Evolutionary conservation across 208 protist genomes (phyloP).

Genomic region (Acanthamoeba quina): DNA sequence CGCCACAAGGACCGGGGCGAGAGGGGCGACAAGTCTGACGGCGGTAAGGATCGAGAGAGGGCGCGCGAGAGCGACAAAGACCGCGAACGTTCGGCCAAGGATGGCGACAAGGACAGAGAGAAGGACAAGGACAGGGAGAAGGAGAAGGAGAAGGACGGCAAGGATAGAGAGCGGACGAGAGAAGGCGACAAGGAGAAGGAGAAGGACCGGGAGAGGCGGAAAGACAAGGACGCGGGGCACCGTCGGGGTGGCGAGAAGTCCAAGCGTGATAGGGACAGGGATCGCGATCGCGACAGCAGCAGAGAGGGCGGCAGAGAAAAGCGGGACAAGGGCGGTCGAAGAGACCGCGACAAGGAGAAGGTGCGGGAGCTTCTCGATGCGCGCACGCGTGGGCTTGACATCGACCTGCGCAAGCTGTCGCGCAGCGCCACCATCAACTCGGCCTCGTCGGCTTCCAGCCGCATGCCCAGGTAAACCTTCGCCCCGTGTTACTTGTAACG

Average conservation of each 20-base stretch:
- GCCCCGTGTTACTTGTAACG: background rate
- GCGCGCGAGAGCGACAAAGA: background rate
- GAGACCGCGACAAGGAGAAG: background rate
- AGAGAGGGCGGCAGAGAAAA: background rate
- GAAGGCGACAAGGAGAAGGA: background rate
- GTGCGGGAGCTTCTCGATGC: background rate
- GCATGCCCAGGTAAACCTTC: background rate
- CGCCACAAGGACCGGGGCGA: background rate
- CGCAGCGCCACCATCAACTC: conserved; percentile 3
- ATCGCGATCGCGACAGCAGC: background rate
- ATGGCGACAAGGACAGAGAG: background rate
- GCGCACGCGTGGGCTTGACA: background rate
- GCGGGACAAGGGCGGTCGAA: background rate
- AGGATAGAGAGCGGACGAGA: background rate
- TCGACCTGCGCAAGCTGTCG: conserved; percentile 15
- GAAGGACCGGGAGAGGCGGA: background rate
- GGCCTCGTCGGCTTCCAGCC: background rate
- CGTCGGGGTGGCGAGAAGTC: background rate
- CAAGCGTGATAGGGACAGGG: background rate
- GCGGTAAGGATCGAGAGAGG: background rate
- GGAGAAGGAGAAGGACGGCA: background rate
- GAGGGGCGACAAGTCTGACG: background rate
- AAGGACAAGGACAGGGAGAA: conserved; percentile 19
- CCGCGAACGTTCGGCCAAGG: background rate
- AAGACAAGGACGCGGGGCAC: background rate